phyloP scores from a whole-genome alignment of 441 rosid genomes.

The Dalechampia spathulata region DNA sequence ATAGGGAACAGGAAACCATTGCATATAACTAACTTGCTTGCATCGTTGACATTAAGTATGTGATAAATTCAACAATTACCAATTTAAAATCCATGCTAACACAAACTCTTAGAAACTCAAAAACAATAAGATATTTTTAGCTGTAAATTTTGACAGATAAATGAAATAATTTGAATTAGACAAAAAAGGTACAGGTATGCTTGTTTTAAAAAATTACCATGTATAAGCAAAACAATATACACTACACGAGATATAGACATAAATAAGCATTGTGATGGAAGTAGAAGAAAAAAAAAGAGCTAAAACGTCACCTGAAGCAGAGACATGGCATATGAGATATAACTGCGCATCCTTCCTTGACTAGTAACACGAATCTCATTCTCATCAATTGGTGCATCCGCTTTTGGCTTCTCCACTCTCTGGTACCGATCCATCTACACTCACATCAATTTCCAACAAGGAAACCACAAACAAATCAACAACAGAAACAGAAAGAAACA shows the following conservation, averaged over 20 bases:
- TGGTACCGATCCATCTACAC: slow-evolving; percentile 82
- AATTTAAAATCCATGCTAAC: background rate
- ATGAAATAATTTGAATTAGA: too few relatives aligned
- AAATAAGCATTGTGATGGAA: background rate
- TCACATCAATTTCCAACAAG: background rate
- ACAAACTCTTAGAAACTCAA: background rate
- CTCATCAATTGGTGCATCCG: slow-evolving; percentile 74
- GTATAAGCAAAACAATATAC: too few relatives aligned
- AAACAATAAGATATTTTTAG: background rate
- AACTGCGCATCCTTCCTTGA: slow-evolving; percentile 84
- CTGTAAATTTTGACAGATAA: background rate
- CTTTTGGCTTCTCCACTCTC: slow-evolving; percentile 88
- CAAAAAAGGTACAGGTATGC: too few relatives aligned
- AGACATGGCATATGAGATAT: slow-evolving; percentile 88
- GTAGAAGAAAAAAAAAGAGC: background rate
- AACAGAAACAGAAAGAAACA: too few relatives aligned
- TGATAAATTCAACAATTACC: background rate
- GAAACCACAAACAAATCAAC: background rate
- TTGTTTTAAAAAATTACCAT: too few relatives aligned
- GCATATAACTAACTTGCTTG: too few relatives aligned
- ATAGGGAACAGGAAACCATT: too few relatives aligned
- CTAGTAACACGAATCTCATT: slow-evolving; percentile 97
- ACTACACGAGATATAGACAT: background rate
- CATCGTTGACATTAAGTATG: too few relatives aligned
- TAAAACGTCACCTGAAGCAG: slow-evolving; percentile 54